A percentile compares a stretch with the other conserved stretches of the same genome.
phyloP scores from a whole-genome alignment of 805 yeast species.

The Grigorovia humatica region DNA sequence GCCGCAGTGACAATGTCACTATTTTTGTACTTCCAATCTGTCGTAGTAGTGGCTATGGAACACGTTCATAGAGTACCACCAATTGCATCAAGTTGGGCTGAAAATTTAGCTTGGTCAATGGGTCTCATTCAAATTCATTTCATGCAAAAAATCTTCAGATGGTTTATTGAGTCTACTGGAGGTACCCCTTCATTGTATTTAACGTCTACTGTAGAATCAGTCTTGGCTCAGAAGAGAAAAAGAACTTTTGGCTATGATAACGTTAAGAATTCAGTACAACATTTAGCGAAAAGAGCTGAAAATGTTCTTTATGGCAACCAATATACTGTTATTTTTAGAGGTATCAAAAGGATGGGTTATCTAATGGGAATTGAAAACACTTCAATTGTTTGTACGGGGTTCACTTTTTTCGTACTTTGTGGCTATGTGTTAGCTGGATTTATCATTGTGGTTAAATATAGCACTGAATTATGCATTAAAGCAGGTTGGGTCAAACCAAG shows the following conservation, averaged over 20 bases:
- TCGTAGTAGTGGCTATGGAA: conserved; percentile 74
- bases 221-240: conserved; percentile 49
- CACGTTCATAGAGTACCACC: conserved; percentile 84
- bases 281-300: conserved; percentile 29
- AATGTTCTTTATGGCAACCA: conserved; percentile 39
- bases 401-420: conserved; percentile 71
- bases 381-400: conserved; percentile 74
- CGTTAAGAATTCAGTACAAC: conserved; percentile 4
- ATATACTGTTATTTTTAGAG: conserved; percentile 62
- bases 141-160: conserved; percentile 77
- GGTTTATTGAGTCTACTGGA: conserved; percentile 84
- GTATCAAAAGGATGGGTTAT: conserved; percentile 74
- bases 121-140: conserved; percentile 70
- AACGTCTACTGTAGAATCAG: conserved; percentile 49
- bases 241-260: not conserved
- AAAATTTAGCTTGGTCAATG: conserved; percentile 90
- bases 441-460: conserved; percentile 44
- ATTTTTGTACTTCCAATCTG: conserved; percentile 80
- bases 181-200: conserved; percentile 69
- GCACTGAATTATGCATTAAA: conserved; percentile 38
- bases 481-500: conserved; percentile 41
- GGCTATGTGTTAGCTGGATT: conserved; percentile 61
- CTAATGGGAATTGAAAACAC: conserved; percentile 70
- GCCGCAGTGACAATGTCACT: conserved; percentile 79
- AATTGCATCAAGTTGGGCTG: conserved; percentile 86